Evolutionary conservation across 441 rosid genomes (phyloP).

Genomic region (Pelargonium citronellum): DNA sequence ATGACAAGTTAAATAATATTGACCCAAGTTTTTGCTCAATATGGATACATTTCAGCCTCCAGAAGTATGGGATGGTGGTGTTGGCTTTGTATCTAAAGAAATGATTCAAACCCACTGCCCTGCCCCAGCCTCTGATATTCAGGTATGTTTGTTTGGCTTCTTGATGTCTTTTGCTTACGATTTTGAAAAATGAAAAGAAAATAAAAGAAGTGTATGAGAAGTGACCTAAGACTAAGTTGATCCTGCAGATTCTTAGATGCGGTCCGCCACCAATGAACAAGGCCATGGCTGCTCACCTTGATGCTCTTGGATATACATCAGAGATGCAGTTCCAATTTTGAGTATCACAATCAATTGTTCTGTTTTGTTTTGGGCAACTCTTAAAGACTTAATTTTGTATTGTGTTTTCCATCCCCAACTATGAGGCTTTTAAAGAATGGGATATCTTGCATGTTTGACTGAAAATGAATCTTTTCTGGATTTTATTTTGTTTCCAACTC

Average conservation of each 20-base stretch:
- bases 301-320: constrained; percentile 52
- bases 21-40: too few relatives aligned
- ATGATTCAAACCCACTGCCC: constrained; percentile 67
- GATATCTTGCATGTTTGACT: too few relatives aligned
- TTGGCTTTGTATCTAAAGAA: constrained; percentile 62
- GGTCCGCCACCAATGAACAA: constrained; percentile 93
- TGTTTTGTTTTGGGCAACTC: too few relatives aligned
- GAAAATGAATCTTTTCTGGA: too few relatives aligned
- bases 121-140: constrained; percentile 55
- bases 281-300: constrained; percentile 69
- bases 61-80: constrained; percentile 74
- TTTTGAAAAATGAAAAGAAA: neutral
- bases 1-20: too few relatives aligned
- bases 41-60: constrained; percentile 42
- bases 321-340: constrained; percentile 77
- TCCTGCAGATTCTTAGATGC: constrained; percentile 62
- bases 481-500: too few relatives aligned
- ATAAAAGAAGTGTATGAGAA: neutral
- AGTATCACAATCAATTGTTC: constrained; percentile 1
- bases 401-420: too few relatives aligned
- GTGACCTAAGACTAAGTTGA: neutral
- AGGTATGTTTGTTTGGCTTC: constrained; percentile 28
- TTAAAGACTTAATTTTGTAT: too few relatives aligned
- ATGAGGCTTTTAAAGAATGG: too few relatives aligned
- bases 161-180: neutral